Evolutionary conservation across 2,329 filamentous ascomycete genomes (phyloP).

Genomic region (Colletotrichum viniferum): DNA sequence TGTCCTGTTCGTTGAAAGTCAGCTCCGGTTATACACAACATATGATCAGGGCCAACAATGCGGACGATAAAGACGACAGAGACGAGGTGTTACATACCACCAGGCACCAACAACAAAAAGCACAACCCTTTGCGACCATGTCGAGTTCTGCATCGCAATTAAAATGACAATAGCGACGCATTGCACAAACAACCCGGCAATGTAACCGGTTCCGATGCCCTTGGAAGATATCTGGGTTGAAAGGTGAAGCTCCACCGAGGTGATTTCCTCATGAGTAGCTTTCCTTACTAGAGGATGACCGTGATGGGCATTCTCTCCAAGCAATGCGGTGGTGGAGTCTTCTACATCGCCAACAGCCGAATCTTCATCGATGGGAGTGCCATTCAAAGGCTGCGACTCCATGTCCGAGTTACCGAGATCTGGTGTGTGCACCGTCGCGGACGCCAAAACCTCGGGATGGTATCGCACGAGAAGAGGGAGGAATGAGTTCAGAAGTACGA

Average conservation of each 20-base stretch:
- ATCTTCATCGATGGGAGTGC: slow-evolving; percentile 34
- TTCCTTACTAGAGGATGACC: slow-evolving; percentile 39
- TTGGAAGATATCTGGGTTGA: slow-evolving; percentile 91
- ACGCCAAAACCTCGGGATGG: slow-evolving; percentile 62
- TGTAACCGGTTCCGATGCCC: slow-evolving; percentile 93
- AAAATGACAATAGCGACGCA: slow-evolving; percentile 80
- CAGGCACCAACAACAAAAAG: slow-evolving; percentile 86
- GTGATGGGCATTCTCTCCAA: slow-evolving; percentile 37
- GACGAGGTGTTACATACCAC: slow-evolving; percentile 61
- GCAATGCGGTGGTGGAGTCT: slow-evolving; percentile 52
- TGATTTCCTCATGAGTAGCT: slow-evolving; percentile 51
- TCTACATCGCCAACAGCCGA: slow-evolving; percentile 31
- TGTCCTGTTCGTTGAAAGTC: neutral
- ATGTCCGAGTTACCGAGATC: slow-evolving; percentile 33
- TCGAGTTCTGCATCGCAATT: slow-evolving; percentile 73
- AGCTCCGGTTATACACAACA: neutral
- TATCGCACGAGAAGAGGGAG: slow-evolving; percentile 88
- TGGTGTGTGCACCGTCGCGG: slow-evolving; percentile 30
- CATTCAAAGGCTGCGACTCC: slow-evolving; percentile 40
- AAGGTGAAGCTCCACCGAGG: slow-evolving; percentile 74
- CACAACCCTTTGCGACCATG: slow-evolving; percentile 84
- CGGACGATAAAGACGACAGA: neutral
- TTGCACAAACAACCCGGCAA: slow-evolving; percentile 84
- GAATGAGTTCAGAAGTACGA: slow-evolving; percentile 95
- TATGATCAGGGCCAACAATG: neutral